These are phyloP conservation scores for Amborella trichopoda DNA, from an alignment of 164 flowering plant genomes.

Conservation along the genomic window DNA sequence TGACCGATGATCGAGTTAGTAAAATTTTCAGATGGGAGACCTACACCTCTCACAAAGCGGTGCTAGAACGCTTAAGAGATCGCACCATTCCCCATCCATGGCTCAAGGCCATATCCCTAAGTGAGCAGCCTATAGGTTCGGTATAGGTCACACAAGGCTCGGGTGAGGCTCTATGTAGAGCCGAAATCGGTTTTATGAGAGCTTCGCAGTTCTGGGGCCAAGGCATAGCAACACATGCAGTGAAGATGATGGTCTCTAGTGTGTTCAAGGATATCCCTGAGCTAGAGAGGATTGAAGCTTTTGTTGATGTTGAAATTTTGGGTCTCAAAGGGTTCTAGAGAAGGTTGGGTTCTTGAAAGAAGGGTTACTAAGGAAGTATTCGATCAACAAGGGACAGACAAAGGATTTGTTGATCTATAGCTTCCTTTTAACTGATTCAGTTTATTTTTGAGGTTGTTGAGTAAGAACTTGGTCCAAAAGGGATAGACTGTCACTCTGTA, in stretches of 20 bases:
- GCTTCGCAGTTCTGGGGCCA: slow-evolving; percentile 53
- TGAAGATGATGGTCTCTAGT: slow-evolving; percentile 29
- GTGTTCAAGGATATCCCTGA: slow-evolving; percentile 47
- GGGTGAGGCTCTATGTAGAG: slow-evolving; percentile 22
- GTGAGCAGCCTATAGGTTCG: slow-evolving; percentile 34
- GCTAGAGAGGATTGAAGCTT: slow-evolving; percentile 58
- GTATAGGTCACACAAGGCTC: slow-evolving; percentile 19
- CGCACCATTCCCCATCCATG: slow-evolving; percentile 36
- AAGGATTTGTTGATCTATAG: slow-evolving; percentile 50
- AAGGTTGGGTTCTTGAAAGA: slow-evolving; percentile 37
- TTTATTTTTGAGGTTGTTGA: too few species aligned
- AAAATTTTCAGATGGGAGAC: background rate
- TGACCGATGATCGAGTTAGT: slow-evolving; percentile 10
- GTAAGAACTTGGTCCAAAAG: too few species aligned
- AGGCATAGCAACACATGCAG: slow-evolving; percentile 56
- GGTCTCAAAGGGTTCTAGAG: slow-evolving; percentile 60
- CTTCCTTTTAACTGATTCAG: slow-evolving; percentile 35
- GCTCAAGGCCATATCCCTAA: slow-evolving; percentile 48
- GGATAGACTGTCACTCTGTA: too few species aligned
- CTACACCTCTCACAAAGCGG: slow-evolving; percentile 8
- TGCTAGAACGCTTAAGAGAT: slow-evolving; percentile 7
- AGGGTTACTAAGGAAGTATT: slow-evolving; percentile 27
- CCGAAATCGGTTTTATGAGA: slow-evolving; percentile 49
- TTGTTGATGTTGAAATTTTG: slow-evolving; percentile 48
- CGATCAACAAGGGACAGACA: slow-evolving; percentile 23